Evolutionary conservation across 305 asterid genomes (phyloP).

Genomic region (Plantago lanceolata): DNA sequence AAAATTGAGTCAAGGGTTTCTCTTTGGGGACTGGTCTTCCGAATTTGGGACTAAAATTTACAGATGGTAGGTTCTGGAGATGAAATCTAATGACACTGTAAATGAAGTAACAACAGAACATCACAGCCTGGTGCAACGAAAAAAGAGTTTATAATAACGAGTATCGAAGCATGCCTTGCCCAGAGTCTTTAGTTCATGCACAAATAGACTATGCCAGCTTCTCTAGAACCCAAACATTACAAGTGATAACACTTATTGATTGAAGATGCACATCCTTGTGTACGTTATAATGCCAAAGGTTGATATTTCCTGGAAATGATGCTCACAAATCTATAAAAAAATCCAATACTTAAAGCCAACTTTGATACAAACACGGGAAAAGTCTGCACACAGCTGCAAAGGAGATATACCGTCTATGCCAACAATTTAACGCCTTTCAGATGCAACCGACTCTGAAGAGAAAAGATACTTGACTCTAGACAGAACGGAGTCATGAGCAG

Average conservation of each 20-base stretch:
- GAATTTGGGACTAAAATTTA: too few relatives aligned
- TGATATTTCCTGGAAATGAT: neutral
- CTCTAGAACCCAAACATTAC: neutral
- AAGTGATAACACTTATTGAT: neutral
- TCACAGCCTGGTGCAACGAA: too few relatives aligned
- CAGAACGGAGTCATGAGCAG: slow-evolving; percentile 84
- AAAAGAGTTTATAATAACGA: too few relatives aligned
- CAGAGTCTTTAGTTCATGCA: neutral
- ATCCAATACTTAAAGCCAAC: too few relatives aligned
- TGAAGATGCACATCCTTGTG: neutral
- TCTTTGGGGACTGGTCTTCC: too few relatives aligned
- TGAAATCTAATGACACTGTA: neutral
- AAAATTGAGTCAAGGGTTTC: too few relatives aligned
- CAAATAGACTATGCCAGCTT: neutral
- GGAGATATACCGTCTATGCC: neutral
- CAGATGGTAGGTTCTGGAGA: neutral
- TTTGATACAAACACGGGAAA: neutral
- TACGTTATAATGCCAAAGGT: neutral
- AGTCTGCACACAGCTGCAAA: neutral
- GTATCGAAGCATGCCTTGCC: too few relatives aligned
- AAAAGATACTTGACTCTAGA: slow-evolving; percentile 88
- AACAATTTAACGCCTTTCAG: slow-evolving; percentile 51
- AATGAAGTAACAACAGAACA: neutral
- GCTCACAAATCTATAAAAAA: too few relatives aligned
- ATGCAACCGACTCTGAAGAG: slow-evolving; percentile 54